Evolutionary conservation across 2,329 filamentous ascomycete genomes (phyloP).

Genomic region (Trichoderma harzianum): DNA sequence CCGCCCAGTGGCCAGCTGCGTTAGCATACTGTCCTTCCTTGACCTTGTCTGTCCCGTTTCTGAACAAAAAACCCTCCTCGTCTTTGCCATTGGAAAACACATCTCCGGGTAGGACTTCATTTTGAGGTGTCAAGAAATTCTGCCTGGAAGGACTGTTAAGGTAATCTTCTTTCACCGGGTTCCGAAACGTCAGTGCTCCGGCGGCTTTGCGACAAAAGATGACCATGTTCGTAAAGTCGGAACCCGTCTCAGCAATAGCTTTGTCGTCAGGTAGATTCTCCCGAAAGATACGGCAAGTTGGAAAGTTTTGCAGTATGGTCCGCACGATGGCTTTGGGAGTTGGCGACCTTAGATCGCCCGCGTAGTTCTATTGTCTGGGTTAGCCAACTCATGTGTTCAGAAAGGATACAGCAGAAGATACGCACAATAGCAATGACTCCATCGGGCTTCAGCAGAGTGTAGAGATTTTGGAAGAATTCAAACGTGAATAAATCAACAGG

Average conservation of each 20-base stretch:
- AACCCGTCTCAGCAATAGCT: constrained; percentile 44
- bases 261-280: constrained; percentile 59
- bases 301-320: constrained; percentile 79
- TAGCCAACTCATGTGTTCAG: constrained; percentile 14
- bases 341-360: constrained; percentile 77
- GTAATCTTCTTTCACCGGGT: constrained; percentile 61
- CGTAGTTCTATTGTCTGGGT: constrained; percentile 69
- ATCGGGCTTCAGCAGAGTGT: constrained; percentile 67
- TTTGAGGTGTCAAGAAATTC: constrained; percentile 66
- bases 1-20: constrained; percentile 80
- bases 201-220: constrained; percentile 78
- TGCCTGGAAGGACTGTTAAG: constrained; percentile 68
- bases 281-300: constrained; percentile 86
- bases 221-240: constrained; percentile 92
- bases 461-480: constrained; percentile 73
- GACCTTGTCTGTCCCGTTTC: constrained; percentile 64
- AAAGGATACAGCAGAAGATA: constrained; percentile 18
- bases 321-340: constrained; percentile 74
- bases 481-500: constrained; percentile 83
- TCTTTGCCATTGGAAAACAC: constrained; percentile 40
- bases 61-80: constrained; percentile 53
- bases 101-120: constrained; percentile 60
- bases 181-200: constrained; percentile 60
- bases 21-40: constrained; percentile 70
- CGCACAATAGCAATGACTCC: constrained; percentile 85